Percentiles rank a stretch among this genome's conserved stretches.
Evolutionary conservation across 129 eudicot genomes (phyloP).

Genomic region (Pseudognaphalium luteoalbum): DNA sequence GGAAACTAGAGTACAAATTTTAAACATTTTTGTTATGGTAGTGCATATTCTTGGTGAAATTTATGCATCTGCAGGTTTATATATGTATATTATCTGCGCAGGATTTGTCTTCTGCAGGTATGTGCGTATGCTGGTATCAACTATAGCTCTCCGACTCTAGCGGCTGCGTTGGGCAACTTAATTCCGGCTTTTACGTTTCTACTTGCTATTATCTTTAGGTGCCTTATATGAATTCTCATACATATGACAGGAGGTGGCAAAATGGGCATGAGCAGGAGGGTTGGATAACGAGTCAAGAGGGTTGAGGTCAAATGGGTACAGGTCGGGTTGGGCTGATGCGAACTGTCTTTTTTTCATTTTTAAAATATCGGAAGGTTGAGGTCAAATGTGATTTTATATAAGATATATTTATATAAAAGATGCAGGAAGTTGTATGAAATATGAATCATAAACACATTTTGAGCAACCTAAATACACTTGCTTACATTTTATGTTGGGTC

Average conservation of each 20-base stretch:
- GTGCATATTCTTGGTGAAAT: slow-evolving; percentile 1
- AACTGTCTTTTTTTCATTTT: background rate
- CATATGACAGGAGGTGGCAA: background rate
- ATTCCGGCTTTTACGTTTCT: slow-evolving; percentile 54
- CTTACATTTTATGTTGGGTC: background rate
- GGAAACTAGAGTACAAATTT: no score
- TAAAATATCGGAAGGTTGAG: no score
- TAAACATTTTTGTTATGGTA: background rate
- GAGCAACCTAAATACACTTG: background rate
- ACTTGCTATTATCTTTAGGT: slow-evolving; percentile 53
- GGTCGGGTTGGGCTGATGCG: background rate
- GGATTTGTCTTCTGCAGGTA: slow-evolving; percentile 53
- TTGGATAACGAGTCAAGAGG: background rate
- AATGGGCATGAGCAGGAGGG: background rate
- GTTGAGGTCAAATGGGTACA: background rate
- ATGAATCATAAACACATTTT: background rate
- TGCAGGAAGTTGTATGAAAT: no score
- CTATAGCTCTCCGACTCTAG: slow-evolving; percentile 58
- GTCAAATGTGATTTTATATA: no score
- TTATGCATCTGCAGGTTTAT: slow-evolving; percentile 1
- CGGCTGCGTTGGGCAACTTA: slow-evolving; percentile 53
- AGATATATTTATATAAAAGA: no score
- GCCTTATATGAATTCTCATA: background rate
- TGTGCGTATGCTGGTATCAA: slow-evolving; percentile 50
- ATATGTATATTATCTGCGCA: slow-evolving; percentile 25